A percentile compares a stretch with the other conserved stretches of the same genome.
Evolutionary conservation across 2,329 filamentous ascomycete genomes (phyloP).

Genomic region (Calonectria multiphialidica): DNA sequence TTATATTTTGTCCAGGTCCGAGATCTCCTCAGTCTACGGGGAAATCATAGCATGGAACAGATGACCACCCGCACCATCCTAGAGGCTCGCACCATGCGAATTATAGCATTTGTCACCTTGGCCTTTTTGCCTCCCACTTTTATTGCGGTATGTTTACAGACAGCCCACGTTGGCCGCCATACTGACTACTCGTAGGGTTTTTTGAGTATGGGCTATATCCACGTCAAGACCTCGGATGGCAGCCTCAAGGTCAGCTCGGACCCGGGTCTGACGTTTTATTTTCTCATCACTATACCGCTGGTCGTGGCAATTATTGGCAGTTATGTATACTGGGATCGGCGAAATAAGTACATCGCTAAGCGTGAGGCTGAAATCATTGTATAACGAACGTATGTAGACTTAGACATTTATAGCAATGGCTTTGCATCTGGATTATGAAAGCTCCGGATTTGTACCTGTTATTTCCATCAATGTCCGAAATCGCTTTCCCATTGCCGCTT

Average conservation of each 20-base stretch:
- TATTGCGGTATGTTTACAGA: neutral
- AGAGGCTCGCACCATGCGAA: neutral
- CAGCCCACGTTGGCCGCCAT: fast-evolving
- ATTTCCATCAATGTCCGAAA: too few species aligned
- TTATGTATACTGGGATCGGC: neutral
- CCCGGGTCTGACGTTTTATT: neutral
- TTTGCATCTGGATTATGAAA: too few species aligned
- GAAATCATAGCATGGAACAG: neutral
- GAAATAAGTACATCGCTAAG: neutral
- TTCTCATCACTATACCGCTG: neutral
- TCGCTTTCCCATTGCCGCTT: too few species aligned
- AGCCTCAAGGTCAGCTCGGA: neutral
- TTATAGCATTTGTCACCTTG: neutral
- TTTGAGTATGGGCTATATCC: neutral
- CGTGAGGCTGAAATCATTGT: neutral
- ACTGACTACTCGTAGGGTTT: neutral
- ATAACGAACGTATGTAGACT: neutral
- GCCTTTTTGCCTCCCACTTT: neutral
- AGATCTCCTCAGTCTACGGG: neutral
- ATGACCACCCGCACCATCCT: neutral
- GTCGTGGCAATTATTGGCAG: neutral
- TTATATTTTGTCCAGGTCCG: neutral
- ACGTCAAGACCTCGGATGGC: too few species aligned
- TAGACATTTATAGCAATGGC: too few species aligned
- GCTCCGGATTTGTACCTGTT: too few species aligned